Conservation (phyloP, 805 yeast species). For the Yarrowia sp. region DNA sequence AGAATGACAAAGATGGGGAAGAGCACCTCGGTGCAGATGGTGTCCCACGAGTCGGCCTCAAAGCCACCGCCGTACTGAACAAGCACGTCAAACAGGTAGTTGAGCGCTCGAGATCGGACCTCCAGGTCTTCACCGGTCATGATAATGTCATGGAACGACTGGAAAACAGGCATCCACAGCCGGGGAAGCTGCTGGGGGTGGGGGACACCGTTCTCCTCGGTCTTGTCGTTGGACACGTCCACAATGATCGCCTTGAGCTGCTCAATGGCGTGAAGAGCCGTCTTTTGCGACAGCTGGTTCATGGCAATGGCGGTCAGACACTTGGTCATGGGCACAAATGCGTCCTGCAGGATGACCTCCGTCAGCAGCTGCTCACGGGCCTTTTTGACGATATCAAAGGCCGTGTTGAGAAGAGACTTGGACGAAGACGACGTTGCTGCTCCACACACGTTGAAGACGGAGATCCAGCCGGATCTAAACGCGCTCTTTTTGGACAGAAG, state of each 20-base stretch:
- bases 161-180: conserved; percentile 86
- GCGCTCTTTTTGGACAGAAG: conserved; percentile 73
- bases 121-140: conserved; percentile 95
- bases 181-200: conserved; percentile 46
- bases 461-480: conserved; percentile 93
- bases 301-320: conserved; percentile 84
- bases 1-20: conserved; percentile 91
- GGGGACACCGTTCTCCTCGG: conserved; percentile 44
- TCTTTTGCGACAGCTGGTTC: conserved; percentile 80
- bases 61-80: conserved; percentile 81
- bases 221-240: conserved; percentile 45
- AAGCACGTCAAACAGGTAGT: conserved; percentile 79
- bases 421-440: conserved; percentile 67
- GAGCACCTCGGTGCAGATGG: conserved; percentile 73
- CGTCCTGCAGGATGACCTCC: conserved; percentile 72
- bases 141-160: conserved; percentile 83
- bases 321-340: conserved; percentile 66
- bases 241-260: conserved; percentile 58
- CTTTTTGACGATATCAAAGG: conserved; percentile 67
- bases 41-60: conserved; percentile 79
- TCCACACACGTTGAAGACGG: conserved; percentile 79
- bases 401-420: conserved; percentile 67
- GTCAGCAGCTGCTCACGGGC: conserved; percentile 68
- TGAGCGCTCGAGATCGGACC: conserved; percentile 87
- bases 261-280: conserved; percentile 81